A percentile compares a stretch with the other conserved stretches of the same genome.
These are phyloP conservation scores for Vitis hybrid DNA, from an alignment of 177 flowering plant species.

Conservation along the genomic window DNA sequence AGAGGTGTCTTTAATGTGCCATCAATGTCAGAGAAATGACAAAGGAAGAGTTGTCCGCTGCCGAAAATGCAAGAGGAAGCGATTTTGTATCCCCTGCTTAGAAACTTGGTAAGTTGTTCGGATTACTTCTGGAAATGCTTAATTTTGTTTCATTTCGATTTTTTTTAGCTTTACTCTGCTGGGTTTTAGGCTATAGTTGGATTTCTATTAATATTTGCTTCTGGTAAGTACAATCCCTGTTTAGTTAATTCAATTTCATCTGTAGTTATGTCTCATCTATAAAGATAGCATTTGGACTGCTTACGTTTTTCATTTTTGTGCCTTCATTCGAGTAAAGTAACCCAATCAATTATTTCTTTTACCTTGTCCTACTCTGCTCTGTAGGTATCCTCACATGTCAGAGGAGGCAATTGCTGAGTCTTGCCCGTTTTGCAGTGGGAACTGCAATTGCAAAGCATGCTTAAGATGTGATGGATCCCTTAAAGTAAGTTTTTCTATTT, in stretches of 20 bases:
- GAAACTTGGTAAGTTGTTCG: slow-evolving; percentile 21
- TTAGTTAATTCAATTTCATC: no score
- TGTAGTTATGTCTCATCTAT: no score
- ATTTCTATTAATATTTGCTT: not conserved
- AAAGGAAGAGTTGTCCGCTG: slow-evolving; percentile 41
- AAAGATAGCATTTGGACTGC: no score
- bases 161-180: not conserved
- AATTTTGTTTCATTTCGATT: not conserved
- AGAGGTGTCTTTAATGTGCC: slow-evolving; percentile 31
- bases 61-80: slow-evolving; percentile 25
- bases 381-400: slow-evolving; percentile 49
- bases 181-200: no score
- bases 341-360: not conserved
- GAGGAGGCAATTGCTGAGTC: slow-evolving; percentile 29
- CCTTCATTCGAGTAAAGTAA: no score
- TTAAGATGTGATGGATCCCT: slow-evolving; percentile 27
- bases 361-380: not conserved
- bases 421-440: slow-evolving; percentile 51
- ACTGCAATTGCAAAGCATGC: slow-evolving; percentile 66
- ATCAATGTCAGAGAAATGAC: slow-evolving; percentile 55
- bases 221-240: not conserved
- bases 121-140: slow-evolving; percentile 3
- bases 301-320: no score
- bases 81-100: slow-evolving; percentile 36
- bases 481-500: slow-evolving; percentile 16